Conservation (phyloP, 805 yeast genomes). For the Starmera caribaea region DNA sequence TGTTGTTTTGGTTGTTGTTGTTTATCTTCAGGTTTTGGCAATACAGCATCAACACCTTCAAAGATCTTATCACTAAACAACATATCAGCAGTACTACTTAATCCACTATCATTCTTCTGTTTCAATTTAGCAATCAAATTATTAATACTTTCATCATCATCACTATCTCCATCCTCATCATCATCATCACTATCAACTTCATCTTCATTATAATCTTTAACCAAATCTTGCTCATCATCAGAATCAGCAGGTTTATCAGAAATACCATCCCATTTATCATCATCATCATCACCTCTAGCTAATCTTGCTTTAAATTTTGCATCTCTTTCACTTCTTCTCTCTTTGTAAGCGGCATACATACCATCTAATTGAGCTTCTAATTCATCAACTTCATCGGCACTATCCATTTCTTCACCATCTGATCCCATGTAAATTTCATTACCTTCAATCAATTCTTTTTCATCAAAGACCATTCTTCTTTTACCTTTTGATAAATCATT, state of each 20-base stretch:
- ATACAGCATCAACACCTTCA: constrained; percentile 33
- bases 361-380: constrained; percentile 76
- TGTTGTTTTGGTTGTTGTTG: constrained; percentile 3
- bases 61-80: constrained; percentile 47
- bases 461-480: constrained; percentile 47
- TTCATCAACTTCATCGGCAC: constrained; percentile 48
- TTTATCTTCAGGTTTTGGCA: constrained; percentile 5
- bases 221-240: constrained; percentile 20
- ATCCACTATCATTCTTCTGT: constrained; percentile 28
- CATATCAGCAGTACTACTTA: constrained; percentile 32
- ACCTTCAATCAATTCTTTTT: constrained; percentile 44
- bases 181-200: constrained; percentile 20
- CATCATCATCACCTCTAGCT: constrained; percentile 68
- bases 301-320: constrained; percentile 60
- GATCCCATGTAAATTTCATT: constrained; percentile 49
- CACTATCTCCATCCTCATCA: constrained; percentile 39
- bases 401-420: constrained; percentile 25
- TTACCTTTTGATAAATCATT: constrained; percentile 70
- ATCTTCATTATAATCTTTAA: constrained; percentile 35
- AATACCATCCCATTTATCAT: constrained; percentile 74
- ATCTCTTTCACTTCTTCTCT: constrained; percentile 55
- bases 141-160: constrained; percentile 64
- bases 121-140: constrained; percentile 47
- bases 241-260: constrained; percentile 16
- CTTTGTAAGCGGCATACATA: constrained; percentile 70